These are phyloP conservation scores for Coemansia sp. DNA, from an alignment of 192 early-diverging fungal genomes.

Conservation along the genomic window DNA sequence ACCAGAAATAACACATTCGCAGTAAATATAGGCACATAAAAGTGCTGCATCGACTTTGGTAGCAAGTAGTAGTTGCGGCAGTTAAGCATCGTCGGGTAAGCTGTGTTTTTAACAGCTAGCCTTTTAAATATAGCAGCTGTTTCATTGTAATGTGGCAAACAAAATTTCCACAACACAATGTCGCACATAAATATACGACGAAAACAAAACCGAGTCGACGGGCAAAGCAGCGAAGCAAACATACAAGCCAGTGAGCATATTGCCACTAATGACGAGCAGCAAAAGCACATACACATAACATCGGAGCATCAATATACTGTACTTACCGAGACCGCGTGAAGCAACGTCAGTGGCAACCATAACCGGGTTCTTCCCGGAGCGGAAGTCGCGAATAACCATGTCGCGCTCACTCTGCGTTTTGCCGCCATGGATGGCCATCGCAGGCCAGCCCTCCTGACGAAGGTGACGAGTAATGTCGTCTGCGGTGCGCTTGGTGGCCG, in stretches of 20 bases:
- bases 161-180: background rate
- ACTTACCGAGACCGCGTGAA: conserved; percentile 90
- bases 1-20: background rate
- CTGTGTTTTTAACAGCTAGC: background rate
- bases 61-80: too few species aligned
- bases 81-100: background rate
- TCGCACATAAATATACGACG: background rate
- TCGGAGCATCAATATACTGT: background rate
- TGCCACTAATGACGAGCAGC: conserved; percentile 11
- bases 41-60: background rate
- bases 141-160: background rate
- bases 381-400: conserved; percentile 94
- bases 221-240: background rate
- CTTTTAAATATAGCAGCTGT: background rate
- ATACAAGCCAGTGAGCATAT: background rate
- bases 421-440: conserved; percentile 95
- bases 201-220: background rate
- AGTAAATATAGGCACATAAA: background rate
- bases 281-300: background rate
- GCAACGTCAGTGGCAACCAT: conserved; percentile 99
- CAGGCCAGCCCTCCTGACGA: conserved; percentile 87
- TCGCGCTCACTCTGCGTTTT: conserved; percentile 96
- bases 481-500: conserved; percentile 92
- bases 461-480: conserved; percentile 84
- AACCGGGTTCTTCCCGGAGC: conserved; percentile 78